Evolutionary conservation across 257 asterid species (phyloP).

Genomic region (Primulina tabacum): DNA sequence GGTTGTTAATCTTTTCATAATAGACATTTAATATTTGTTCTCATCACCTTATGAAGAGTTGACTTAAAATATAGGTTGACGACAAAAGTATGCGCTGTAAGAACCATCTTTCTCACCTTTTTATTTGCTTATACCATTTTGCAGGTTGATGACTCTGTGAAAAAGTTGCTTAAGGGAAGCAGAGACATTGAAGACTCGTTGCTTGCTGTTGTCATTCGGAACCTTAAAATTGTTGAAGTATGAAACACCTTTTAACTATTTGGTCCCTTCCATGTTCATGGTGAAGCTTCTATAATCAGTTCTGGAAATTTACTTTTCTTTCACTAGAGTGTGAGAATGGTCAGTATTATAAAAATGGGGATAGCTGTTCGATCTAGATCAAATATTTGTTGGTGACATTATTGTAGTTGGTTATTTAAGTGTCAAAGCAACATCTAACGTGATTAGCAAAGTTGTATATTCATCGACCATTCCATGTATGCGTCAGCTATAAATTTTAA

Average conservation of each 20-base stretch:
- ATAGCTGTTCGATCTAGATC: not conserved
- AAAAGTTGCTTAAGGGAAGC: conserved; percentile 65
- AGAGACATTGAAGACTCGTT: conserved; percentile 64
- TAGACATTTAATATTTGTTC: conserved; percentile 2
- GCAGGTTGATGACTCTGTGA: conserved; percentile 66
- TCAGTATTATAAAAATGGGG: conserved; percentile 1
- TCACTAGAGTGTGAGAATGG: not conserved
- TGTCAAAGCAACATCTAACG: conserved; percentile 3
- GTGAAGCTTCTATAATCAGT: not conserved
- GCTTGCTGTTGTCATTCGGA: conserved; percentile 78
- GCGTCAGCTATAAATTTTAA: conserved; percentile 6
- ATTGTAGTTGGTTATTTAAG: not conserved
- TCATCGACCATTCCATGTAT: not conserved
- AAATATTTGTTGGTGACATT: not conserved
- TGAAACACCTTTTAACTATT: conserved; percentile 21
- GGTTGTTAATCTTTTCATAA: conserved; percentile 42
- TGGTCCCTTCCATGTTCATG: conserved; percentile 9
- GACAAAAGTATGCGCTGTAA: not conserved
- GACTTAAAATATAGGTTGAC: not conserved
- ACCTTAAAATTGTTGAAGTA: conserved; percentile 86
- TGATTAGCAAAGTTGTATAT: not conserved
- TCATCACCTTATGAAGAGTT: conserved; percentile 1
- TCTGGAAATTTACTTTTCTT: not conserved
- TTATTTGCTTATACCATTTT: conserved; percentile 17
- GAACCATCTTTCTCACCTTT: not conserved